phyloP scores from a whole-genome alignment of 2,329 filamentous ascomycete species.

The Cladosporium phlei region DNA sequence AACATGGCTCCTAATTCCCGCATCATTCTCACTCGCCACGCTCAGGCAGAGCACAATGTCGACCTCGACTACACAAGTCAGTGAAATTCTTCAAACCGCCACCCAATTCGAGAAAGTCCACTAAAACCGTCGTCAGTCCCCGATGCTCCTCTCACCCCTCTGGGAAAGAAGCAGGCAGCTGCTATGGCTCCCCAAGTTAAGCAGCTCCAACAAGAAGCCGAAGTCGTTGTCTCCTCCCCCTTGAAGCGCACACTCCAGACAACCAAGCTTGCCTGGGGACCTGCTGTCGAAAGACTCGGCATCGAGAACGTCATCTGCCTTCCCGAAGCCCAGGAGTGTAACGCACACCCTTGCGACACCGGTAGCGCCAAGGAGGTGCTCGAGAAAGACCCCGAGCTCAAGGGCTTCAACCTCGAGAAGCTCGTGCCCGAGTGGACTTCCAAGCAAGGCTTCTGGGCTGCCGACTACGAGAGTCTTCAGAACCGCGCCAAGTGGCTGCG shows the following conservation, averaged over 20 bases:
- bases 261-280: conserved; percentile 27
- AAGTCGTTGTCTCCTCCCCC: conserved; percentile 29
- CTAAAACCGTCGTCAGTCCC: conserved; percentile 20
- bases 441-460: conserved; percentile 28
- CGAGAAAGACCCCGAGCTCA: conserved; percentile 24
- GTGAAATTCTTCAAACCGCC: conserved; percentile 4
- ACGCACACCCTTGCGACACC: conserved; percentile 30
- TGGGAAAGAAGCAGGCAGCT: conserved; percentile 32
- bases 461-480: conserved; percentile 18
- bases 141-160: conserved; percentile 30
- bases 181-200: conserved; percentile 25
- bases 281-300: conserved; percentile 26
- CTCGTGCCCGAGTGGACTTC: conserved; percentile 29
- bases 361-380: conserved; percentile 24
- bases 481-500: conserved; percentile 29
- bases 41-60: conserved; percentile 31
- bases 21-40: conserved; percentile 31
- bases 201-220: conserved; percentile 22
- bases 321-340: conserved; percentile 32
- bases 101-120: neutral
- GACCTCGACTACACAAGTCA: conserved; percentile 29
- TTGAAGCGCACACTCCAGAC: conserved; percentile 31
- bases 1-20: conserved; percentile 32
- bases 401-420: conserved; percentile 25
- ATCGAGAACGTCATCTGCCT: conserved; percentile 27